Conservation (phyloP, 306 rosid species). For the Dryas alaskensis region DNA sequence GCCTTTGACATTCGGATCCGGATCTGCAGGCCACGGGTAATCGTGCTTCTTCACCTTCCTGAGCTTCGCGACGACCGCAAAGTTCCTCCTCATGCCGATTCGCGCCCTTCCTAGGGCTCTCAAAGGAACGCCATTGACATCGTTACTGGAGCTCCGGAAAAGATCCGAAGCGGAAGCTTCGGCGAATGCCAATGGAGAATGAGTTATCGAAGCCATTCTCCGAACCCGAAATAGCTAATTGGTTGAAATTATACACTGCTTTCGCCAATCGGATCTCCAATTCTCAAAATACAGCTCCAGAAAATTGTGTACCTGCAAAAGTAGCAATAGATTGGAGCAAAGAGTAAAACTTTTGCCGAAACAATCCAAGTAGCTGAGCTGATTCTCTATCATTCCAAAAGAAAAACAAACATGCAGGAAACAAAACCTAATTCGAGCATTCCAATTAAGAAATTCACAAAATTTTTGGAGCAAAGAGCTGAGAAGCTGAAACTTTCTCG, state of each 20-base stretch:
- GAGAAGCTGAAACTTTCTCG: background rate
- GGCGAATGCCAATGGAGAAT: slow-evolving; percentile 42
- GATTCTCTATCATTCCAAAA: background rate
- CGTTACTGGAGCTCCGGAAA: slow-evolving; percentile 71
- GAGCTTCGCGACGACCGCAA: slow-evolving; percentile 56
- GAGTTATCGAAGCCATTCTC: slow-evolving; percentile 69
- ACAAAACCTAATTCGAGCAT: background rate
- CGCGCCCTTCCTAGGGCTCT: slow-evolving; percentile 56
- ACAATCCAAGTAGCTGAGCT: background rate
- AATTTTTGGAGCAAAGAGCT: too few relatives aligned
- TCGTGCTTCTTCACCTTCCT: slow-evolving; percentile 76
- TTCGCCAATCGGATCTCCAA: slow-evolving; percentile 41
- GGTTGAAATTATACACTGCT: slow-evolving; percentile 32
- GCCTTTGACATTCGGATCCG: slow-evolving; percentile 84
- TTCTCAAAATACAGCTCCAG: slow-evolving; percentile 18
- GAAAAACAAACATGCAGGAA: background rate
- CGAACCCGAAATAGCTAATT: slow-evolving; percentile 15
- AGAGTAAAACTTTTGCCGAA: background rate
- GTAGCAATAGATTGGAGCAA: background rate
- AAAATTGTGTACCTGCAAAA: slow-evolving; percentile 24
- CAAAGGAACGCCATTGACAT: slow-evolving; percentile 65
- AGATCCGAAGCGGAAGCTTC: slow-evolving; percentile 71
- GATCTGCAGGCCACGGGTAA: slow-evolving; percentile 83
- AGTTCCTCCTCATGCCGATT: slow-evolving; percentile 46
- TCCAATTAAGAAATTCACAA: background rate